Conservation (phyloP, 345 rosid species). For the Moricandia arvensis region DNA sequence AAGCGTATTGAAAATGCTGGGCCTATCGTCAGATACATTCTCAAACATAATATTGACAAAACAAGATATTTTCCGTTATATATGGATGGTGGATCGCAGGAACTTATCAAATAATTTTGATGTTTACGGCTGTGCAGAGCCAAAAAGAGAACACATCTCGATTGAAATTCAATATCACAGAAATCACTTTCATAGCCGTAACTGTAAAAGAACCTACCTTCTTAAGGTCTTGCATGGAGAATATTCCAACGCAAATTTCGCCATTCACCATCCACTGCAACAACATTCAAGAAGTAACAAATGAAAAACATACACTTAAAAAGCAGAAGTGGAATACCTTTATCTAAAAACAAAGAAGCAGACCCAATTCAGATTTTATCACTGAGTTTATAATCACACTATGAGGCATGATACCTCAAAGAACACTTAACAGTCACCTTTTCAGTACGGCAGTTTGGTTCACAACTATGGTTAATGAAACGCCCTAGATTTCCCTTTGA, state of each 20-base stretch:
- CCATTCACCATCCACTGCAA: constrained; percentile 99
- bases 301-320: constrained; percentile 17
- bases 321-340: constrained; percentile 4
- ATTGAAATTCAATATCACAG: background rate
- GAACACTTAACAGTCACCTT: constrained; percentile 53
- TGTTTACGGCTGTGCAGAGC: no score
- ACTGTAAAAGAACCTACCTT: constrained; percentile 51
- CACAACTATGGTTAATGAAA: constrained; percentile 97
- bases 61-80: no score
- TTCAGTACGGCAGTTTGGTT: constrained; percentile 98
- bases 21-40: background rate
- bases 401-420: background rate
- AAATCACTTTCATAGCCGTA: background rate
- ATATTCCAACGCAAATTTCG: constrained; percentile 93
- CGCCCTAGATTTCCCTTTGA: constrained; percentile 96
- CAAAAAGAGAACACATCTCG: no score
- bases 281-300: constrained; percentile 26
- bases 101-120: no score
- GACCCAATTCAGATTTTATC: constrained; percentile 6
- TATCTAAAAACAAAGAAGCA: background rate
- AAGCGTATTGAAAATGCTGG: background rate
- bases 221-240: constrained; percentile 82
- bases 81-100: no score
- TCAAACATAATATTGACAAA: no score
- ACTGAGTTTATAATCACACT: constrained; percentile 1